Evolutionary conservation across 768 basidiomycete genomes (phyloP).

Genomic region (Termitomyces sp.): DNA sequence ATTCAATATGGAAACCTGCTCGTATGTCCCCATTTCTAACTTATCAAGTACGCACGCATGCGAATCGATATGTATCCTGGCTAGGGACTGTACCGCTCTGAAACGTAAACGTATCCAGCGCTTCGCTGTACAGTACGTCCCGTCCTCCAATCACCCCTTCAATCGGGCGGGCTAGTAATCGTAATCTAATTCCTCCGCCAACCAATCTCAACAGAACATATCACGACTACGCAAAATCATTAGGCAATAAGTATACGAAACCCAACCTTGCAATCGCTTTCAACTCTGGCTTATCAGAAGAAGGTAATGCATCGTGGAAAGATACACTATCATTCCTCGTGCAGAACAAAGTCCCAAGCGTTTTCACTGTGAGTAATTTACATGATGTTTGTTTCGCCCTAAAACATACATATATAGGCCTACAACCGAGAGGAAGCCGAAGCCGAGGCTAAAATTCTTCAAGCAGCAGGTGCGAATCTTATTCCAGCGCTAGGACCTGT

Average conservation of each 20-base stretch:
- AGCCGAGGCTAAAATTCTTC: slow-evolving; percentile 19
- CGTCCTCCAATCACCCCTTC: not conserved
- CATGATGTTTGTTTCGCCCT: too few relatives aligned
- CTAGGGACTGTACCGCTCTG: slow-evolving; percentile 19
- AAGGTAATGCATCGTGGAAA: slow-evolving; percentile 17
- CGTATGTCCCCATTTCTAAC: slow-evolving; percentile 16
- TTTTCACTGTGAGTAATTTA: slow-evolving; percentile 24
- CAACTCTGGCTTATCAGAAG: slow-evolving; percentile 26
- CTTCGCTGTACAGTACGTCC: slow-evolving; percentile 18
- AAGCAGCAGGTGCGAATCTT: slow-evolving; percentile 17
- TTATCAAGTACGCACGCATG: not conserved
- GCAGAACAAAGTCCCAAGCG: slow-evolving; percentile 20
- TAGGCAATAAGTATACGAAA: slow-evolving; percentile 13
- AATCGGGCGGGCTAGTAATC: too few relatives aligned
- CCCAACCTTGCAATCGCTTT: slow-evolving; percentile 32
- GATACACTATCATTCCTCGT: slow-evolving; percentile 20
- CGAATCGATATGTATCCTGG: not conserved
- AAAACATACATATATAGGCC: slow-evolving; percentile 16
- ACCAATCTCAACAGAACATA: slow-evolving; percentile 20
- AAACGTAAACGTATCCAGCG: slow-evolving; percentile 21
- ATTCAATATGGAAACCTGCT: slow-evolving; percentile 24
- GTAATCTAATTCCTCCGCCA: too few relatives aligned
- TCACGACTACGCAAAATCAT: slow-evolving; percentile 17
- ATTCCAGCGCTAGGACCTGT: slow-evolving; percentile 19
- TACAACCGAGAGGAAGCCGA: slow-evolving; percentile 25